Evolutionary conservation across 2,329 filamentous ascomycete species (phyloP).

Genomic region (Pseudocercospora ulei): DNA sequence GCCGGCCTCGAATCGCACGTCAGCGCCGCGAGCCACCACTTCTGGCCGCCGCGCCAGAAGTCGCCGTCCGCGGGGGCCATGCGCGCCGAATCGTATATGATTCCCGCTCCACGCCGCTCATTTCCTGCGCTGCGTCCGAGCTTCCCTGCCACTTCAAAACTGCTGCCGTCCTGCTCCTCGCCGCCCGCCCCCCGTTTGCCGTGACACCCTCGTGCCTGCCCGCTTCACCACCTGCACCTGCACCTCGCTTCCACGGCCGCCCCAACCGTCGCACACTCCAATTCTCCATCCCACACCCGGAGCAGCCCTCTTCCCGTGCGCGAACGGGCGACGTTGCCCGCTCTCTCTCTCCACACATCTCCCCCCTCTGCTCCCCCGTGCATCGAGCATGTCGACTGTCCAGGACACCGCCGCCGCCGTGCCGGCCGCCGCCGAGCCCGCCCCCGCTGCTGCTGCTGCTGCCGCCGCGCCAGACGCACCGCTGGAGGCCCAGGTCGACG

Average conservation of each 20-base stretch:
- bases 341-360: conserved; percentile 1
- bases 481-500: conserved; percentile 31
- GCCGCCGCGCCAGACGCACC: conserved; percentile 34
- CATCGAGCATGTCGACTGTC: conserved; percentile 26
- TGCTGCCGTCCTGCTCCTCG: neutral
- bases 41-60: too few species aligned
- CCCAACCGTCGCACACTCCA: too few species aligned
- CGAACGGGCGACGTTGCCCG: neutral
- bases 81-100: too few species aligned
- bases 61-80: too few species aligned
- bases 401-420: conserved; percentile 18
- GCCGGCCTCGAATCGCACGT: too few species aligned
- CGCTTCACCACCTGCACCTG: conserved; percentile 3
- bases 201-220: conserved; percentile 9
- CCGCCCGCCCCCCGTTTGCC: neutral
- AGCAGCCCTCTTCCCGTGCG: neutral
- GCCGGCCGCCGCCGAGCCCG: conserved; percentile 26
- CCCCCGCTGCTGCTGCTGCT: conserved; percentile 32
- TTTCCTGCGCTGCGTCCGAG: too few species aligned
- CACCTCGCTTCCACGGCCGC: neutral
- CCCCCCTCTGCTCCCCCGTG: neutral
- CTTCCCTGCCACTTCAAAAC: conserved; percentile 2
- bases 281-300: conserved; percentile 1
- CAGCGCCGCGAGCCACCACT: too few species aligned
- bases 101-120: too few species aligned